Base-by-base conservation (phyloP, 371 early-diverging fungal genomes). In the Batkoa obscura region DNA sequence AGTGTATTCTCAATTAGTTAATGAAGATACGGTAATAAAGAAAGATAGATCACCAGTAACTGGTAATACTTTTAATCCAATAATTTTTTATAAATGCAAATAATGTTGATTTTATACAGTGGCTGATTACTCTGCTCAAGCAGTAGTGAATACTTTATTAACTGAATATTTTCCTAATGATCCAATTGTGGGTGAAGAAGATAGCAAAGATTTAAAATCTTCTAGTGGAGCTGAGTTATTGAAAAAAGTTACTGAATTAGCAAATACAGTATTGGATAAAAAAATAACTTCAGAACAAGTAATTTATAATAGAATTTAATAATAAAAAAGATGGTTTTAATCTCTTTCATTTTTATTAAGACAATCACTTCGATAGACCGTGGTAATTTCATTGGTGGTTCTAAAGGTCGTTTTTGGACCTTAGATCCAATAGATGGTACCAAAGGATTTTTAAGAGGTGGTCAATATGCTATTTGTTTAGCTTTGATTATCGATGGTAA, bases 381-480 rank as follows among this genome's bases (percentile, higher is more conserved):
- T n/a, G 96, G 94, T 12, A 79, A 75, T 48, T 84, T 78, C 68
- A 74, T 66, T 10, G 94, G 94, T 38, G 92, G 92, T 3, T 37
- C 83, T 0, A 64, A 68, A 37, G 93, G 91, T 9, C 78, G 94
- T 56, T 66, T 69, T 73, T 97, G 96, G 96, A 89, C 94, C 13
- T 72, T 97, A 58, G 97, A 97, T 66, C 97, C 97, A 2, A 89
- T 96, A 64, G 97, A 91, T 66, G 90, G 88, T 30, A 88, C 88
- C 33, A 86, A 85, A 66, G 98, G 98, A 4, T 97, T 94, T 64
- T 69, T 97, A 62, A 80, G 98, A 56, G 95, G 95, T 49, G 94
- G 86, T 55, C 98, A 97, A 75, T 97, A 76, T 68, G 95, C 97
- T 0, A 90, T 97, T 2, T 95, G 97, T 61, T 72, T 97, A 42